Evolutionary conservation across 2,329 filamentous ascomycete genomes (phyloP).

Genomic region (Fusarium sp.): DNA sequence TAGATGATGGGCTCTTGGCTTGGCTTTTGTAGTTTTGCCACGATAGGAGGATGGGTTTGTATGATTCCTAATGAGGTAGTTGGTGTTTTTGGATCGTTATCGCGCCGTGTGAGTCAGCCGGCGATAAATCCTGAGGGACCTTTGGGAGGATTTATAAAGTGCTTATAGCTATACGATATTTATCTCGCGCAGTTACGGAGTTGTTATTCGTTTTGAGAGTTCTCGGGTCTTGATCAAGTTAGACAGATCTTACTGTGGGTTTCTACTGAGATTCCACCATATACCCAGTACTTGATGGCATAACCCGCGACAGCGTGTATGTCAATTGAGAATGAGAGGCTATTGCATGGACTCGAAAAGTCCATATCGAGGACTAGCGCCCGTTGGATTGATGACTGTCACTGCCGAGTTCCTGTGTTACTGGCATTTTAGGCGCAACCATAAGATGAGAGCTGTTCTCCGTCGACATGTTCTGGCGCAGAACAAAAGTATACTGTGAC

Average conservation of each 20-base stretch:
- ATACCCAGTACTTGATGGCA: background rate
- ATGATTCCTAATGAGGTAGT: conserved; percentile 34
- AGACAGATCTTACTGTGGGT: background rate
- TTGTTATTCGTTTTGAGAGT: background rate
- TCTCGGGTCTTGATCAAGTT: background rate
- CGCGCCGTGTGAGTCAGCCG: conserved; percentile 31
- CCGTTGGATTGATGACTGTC: background rate
- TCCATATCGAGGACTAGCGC: background rate
- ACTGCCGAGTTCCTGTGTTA: background rate
- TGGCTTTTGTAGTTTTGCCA: conserved; percentile 8
- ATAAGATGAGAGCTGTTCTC: too few relatives aligned
- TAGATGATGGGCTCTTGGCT: background rate
- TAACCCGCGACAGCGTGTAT: too few relatives aligned
- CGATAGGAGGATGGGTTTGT: background rate
- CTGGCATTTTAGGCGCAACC: background rate
- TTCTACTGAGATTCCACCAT: too few relatives aligned
- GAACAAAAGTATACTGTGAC: too few relatives aligned
- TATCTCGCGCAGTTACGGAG: background rate
- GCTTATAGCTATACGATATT: background rate
- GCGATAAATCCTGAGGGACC: background rate
- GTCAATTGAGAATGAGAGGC: background rate
- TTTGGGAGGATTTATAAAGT: conserved; percentile 1
- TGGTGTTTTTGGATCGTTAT: conserved; percentile 14
- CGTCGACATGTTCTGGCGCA: background rate
- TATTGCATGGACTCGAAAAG: background rate